These are phyloP conservation scores for Rubia tinctorum DNA, from an alignment of 305 asterid genomes.

Conservation along the genomic window DNA sequence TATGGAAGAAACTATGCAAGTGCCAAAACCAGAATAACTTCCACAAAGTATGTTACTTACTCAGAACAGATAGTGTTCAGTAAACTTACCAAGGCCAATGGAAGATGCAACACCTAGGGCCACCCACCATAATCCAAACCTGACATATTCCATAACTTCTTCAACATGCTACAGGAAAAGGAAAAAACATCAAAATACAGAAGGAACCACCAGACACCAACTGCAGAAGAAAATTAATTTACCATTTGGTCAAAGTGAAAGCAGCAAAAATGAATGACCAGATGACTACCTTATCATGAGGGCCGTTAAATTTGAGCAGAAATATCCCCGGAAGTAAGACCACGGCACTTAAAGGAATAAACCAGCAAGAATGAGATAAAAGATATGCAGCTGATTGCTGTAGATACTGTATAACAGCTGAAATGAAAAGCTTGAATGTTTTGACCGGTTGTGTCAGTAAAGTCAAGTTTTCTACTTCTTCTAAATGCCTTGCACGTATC, in stretches of 20 bases:
- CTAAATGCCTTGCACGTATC: constrained; percentile 33
- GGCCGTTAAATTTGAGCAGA: constrained; percentile 57
- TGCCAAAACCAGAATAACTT: neutral
- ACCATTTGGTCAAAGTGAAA: neutral
- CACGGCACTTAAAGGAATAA: constrained; percentile 38
- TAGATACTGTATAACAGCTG: constrained; percentile 55
- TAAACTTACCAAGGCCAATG: constrained; percentile 86
- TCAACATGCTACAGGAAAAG: constrained; percentile 61
- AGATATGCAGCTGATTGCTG: constrained; percentile 52
- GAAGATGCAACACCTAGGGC: constrained; percentile 99
- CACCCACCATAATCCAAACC: constrained; percentile 90
- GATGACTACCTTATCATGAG: constrained; percentile 71
- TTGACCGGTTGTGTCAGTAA: constrained; percentile 41
- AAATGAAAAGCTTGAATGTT: constrained; percentile 47
- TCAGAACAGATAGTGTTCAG: neutral
- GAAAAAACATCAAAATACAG: neutral
- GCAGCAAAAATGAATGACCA: constrained; percentile 3
- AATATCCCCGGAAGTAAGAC: constrained; percentile 34
- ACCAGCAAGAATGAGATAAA: constrained; percentile 60
- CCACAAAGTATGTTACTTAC: neutral
- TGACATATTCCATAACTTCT: constrained; percentile 54
- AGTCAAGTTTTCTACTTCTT: constrained; percentile 46
- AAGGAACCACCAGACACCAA: neutral
- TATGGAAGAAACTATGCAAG: no score
- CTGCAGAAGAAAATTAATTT: neutral